phyloP scores from a whole-genome alignment of 225 moss, liverwort and hornwort species.

The Straminergon stramineum region DNA sequence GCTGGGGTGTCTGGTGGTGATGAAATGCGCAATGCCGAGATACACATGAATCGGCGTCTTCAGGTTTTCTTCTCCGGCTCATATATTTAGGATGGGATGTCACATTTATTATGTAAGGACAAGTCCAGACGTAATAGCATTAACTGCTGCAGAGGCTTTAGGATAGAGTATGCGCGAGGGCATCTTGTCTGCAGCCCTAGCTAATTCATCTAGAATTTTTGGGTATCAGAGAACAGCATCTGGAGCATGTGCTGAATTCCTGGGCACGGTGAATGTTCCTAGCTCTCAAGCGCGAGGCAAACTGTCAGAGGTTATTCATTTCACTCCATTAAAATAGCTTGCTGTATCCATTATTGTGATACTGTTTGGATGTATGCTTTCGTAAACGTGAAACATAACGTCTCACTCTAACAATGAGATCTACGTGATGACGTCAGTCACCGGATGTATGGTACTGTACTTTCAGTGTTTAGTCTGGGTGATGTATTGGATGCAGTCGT shows the following conservation, averaged over 20 bases:
- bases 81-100: not conserved
- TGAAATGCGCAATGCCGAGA: constrained; percentile 78
- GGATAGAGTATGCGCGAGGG: not conserved
- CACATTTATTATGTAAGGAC: not conserved
- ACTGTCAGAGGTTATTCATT: constrained; percentile 61
- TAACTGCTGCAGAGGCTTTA: not conserved
- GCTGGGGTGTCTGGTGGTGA: constrained; percentile 44
- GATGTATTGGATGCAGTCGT: not conserved
- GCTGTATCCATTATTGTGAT: not conserved
- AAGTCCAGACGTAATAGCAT: not conserved
- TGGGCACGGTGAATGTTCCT: constrained; percentile 62
- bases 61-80: constrained; percentile 39
- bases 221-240: constrained; percentile 59
- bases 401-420: not conserved
- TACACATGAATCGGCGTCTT: constrained; percentile 83
- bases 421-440: not conserved
- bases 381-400: not conserved
- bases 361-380: not conserved
- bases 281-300: constrained; percentile 56
- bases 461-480: not conserved
- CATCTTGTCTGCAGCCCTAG: not conserved
- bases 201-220: not conserved
- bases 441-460: not conserved
- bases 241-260: constrained; percentile 78
- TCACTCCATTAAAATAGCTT: not conserved